These are phyloP conservation scores for Iris pallida DNA, from an alignment of 116 monocot genomes.

Conservation along the genomic window DNA sequence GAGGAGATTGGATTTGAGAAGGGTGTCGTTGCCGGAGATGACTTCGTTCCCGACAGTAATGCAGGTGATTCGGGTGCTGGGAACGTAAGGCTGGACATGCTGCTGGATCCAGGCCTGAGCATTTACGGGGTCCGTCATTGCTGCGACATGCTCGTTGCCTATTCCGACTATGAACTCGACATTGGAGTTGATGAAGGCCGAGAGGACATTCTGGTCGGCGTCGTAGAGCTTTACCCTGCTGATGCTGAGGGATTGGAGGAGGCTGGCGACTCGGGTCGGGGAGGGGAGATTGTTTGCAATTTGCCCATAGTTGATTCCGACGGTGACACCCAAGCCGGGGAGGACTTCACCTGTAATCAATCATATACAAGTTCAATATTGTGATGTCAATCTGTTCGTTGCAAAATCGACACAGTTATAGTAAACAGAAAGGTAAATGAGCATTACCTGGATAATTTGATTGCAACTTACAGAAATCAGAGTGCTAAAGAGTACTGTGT, in stretches of 20 bases:
- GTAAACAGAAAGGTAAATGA: not conserved
- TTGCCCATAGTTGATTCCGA: constrained; percentile 30
- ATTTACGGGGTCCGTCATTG: constrained; percentile 14
- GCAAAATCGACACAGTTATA: not conserved
- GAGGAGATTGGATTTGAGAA: constrained; percentile 17
- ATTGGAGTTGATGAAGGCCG: constrained; percentile 21
- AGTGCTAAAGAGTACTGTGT: too few relatives aligned
- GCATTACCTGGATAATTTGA: not conserved
- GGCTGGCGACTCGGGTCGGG: constrained; percentile 10
- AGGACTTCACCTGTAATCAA: not conserved
- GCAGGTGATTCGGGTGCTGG: constrained; percentile 12
- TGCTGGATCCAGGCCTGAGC: constrained; percentile 26
- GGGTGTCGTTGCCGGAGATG: constrained; percentile 18
- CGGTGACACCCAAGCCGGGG: not conserved
- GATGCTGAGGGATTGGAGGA: constrained; percentile 22
- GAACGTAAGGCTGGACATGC: constrained; percentile 14
- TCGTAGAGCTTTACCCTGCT: constrained; percentile 27
- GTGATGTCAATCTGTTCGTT: not conserved
- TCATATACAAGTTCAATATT: not conserved
- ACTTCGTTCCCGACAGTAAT: constrained; percentile 26
- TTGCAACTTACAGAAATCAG: not conserved
- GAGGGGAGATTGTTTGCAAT: constrained; percentile 28
- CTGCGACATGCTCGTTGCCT: constrained; percentile 16
- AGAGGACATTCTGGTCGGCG: constrained; percentile 19
- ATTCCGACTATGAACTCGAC: constrained; percentile 27